Conservation (phyloP, 2,329 filamentous ascomycete species). For the Gremmenia infestans region DNA sequence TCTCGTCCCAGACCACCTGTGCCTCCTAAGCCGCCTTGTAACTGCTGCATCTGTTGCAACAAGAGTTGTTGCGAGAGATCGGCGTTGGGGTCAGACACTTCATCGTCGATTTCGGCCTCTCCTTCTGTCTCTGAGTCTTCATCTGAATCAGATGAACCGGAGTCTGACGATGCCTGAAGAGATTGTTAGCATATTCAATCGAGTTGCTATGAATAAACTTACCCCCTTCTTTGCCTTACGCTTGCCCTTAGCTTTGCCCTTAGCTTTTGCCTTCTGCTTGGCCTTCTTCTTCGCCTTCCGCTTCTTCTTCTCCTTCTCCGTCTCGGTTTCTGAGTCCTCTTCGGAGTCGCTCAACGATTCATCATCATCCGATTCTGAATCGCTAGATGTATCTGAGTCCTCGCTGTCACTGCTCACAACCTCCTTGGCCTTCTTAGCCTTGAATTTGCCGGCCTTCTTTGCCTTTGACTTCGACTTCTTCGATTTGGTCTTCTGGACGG, state of each 20-base stretch:
- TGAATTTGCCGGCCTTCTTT: conserved; percentile 21
- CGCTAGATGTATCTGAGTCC: conserved; percentile 15
- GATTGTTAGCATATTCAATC: conserved; percentile 6
- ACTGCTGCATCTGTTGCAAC: conserved; percentile 25
- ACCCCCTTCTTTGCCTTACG: conserved; percentile 33
- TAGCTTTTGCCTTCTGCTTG: conserved; percentile 31
- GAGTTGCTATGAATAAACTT: conserved; percentile 12
- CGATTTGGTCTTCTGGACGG: conserved; percentile 7
- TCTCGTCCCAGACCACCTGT: conserved; percentile 8
- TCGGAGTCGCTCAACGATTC: conserved; percentile 18
- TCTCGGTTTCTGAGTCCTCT: conserved; percentile 26
- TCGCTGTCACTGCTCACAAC: conserved; percentile 21
- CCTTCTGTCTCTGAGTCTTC: conserved; percentile 24
- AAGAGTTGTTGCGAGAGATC: conserved; percentile 23
- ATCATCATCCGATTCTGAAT: conserved; percentile 16
- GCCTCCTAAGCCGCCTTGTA: conserved; percentile 13
- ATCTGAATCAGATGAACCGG: conserved; percentile 30
- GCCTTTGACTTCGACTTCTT: conserved; percentile 22
- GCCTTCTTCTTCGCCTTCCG: conserved; percentile 34
- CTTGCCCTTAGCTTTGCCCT: conserved; percentile 38
- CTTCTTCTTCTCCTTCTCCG: conserved; percentile 32
- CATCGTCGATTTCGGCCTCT: conserved; percentile 11
- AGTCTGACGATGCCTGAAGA: conserved; percentile 25
- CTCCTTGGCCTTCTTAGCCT: conserved; percentile 24
- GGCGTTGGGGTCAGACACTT: conserved; percentile 11